Evolutionary conservation across 2,329 filamentous ascomycete genomes (phyloP), one percentile per base, ranked within the genome.

Genomic region (Calonectria crousiana): DNA sequence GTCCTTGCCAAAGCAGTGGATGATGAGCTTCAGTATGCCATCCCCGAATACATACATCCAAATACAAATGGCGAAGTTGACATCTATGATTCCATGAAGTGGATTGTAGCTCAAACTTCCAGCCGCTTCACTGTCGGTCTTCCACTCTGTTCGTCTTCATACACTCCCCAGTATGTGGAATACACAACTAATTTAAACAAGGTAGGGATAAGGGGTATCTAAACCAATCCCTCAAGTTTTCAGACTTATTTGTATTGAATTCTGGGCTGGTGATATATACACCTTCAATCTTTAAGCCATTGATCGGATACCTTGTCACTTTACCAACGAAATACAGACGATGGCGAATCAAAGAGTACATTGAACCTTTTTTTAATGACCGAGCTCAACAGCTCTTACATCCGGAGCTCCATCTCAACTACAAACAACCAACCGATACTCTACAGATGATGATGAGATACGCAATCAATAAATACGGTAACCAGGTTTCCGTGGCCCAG

Each of bases 361-460:
- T 78, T 6, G 58, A 44, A 3, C 51, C 68, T 44, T 47, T 78
- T 1, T 78, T 73, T 0, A 44, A 49, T 5, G 67, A 66, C 6
- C 62, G 76, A 8, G 11, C 23, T 1, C 30, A 44, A 1, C 38
- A 16, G 0, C 9, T 78, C 6, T 2, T 76, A 14, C 52, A 47
- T 11, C 71, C 69, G 2, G 64, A 51, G 1, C 32, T 66, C 0
- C 6, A 70, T 14, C 49, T 52, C 8, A 76, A 78, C 13, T 26
- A 0, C 0, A 23, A 78, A 1, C 69, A 75, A 6, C 72, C 72
- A 2, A 76, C 53, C 5, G 74, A 78, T 10, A 78, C 62, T 10
- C 41, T 78, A 0, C 76, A 78, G 10, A 78, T 78, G 76, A 78
- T 78, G 74, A 74, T 78, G 52, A 74, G 64, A 51, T 76, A 78